Conservation (phyloP, 768 basidiomycete species). For the Tulasnella sp. region DNA sequence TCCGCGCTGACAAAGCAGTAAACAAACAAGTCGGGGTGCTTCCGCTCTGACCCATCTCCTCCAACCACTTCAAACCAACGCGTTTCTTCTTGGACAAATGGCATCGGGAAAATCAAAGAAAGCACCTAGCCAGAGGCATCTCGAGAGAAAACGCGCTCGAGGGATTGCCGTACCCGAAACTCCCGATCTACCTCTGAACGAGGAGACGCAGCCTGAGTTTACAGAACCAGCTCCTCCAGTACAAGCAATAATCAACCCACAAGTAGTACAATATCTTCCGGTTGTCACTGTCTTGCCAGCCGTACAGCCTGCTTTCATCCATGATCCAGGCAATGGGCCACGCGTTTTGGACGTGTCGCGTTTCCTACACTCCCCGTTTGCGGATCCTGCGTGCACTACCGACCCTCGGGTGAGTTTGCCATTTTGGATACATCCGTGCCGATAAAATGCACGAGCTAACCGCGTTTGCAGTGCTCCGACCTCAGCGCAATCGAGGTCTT, state of each 20-base stretch:
- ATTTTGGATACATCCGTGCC: background rate
- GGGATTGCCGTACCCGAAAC: background rate
- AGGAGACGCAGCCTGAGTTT: background rate
- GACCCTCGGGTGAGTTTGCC: slow-evolving; percentile 36
- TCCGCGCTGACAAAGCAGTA: background rate
- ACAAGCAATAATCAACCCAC: background rate
- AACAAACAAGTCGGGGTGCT: background rate
- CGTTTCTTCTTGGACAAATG: background rate
- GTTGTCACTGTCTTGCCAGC: background rate
- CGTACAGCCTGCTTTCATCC: slow-evolving; percentile 47
- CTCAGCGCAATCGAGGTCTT: slow-evolving; percentile 69
- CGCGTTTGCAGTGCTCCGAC: slow-evolving; percentile 49
- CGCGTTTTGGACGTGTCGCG: slow-evolving; percentile 59
- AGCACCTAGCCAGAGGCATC: background rate
- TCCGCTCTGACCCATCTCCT: background rate
- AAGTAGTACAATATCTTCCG: background rate
- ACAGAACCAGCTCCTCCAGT: background rate
- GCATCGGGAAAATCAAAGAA: background rate
- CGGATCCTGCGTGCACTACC: slow-evolving; percentile 53
- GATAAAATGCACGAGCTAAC: background rate
- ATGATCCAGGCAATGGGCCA: slow-evolving; percentile 73
- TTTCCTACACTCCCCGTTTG: slow-evolving; percentile 61
- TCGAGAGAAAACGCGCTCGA: background rate
- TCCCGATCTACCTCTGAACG: background rate
- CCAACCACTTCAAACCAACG: background rate